A percentile compares a stretch with the other conserved stretches of the same genome.
Evolutionary conservation across 108 stramenopile species (phyloP).

Genomic region (Skeletonema menzelii): DNA sequence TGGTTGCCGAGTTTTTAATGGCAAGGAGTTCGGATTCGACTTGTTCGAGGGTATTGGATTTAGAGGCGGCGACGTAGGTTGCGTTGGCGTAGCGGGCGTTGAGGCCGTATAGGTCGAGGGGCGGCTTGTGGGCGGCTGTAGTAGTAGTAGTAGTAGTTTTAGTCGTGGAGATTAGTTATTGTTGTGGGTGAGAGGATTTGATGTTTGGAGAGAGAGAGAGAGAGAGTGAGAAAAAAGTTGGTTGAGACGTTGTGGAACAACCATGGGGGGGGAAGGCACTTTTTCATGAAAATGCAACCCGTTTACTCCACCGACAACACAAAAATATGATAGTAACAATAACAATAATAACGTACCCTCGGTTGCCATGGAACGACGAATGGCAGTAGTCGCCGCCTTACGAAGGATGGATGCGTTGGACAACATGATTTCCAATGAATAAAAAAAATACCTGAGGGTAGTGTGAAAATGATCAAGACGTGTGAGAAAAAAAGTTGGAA

Average conservation of each 20-base stretch:
- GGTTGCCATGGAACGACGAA: slow-evolving; percentile 17
- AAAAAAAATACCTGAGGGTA: too few relatives aligned
- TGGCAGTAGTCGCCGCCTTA: slow-evolving; percentile 6
- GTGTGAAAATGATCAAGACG: too few relatives aligned
- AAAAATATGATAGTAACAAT: not conserved
- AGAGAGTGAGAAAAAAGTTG: too few relatives aligned
- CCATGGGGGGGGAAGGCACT: too few relatives aligned
- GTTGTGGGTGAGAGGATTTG: not conserved
- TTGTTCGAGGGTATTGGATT: slow-evolving; percentile 69
- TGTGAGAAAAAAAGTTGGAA: too few relatives aligned
- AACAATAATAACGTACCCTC: not conserved
- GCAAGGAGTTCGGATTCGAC: slow-evolving; percentile 90
- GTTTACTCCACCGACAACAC: not conserved
- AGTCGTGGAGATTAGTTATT: not conserved
- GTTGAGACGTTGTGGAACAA: too few relatives aligned
- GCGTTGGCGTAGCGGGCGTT: slow-evolving; percentile 97
- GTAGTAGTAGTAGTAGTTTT: too few relatives aligned
- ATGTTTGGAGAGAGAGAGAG: too few relatives aligned
- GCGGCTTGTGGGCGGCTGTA: slow-evolving; percentile 72
- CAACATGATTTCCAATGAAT: slow-evolving; percentile 3
- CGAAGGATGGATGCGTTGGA: slow-evolving; percentile 13
- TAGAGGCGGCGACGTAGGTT: slow-evolving; percentile 91
- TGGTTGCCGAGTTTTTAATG: slow-evolving; percentile 61
- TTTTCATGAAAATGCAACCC: not conserved
- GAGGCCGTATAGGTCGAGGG: slow-evolving; percentile 88